Base-by-base conservation (phyloP, 495 filamentous ascomycete species). In the Niebla homalea region DNA sequence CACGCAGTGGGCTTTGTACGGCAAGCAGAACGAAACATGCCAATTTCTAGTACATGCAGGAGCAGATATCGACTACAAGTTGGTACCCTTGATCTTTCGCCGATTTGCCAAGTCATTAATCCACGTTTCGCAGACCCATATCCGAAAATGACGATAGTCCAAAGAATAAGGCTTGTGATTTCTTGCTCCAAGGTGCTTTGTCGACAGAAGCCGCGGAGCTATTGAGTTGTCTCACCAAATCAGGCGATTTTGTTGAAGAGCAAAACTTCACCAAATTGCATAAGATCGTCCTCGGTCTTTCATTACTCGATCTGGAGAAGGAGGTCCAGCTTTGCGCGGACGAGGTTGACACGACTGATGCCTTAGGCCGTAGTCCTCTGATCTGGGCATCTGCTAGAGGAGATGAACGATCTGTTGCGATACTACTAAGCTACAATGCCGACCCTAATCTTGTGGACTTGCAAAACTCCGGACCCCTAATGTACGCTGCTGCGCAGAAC, bases 351-450 rank as follows among this genome's bases (percentile, higher is more conserved):
- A 45, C 48, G 1, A 54, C 42, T 7, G 66, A 72, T 57, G 50
- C 56, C n/a, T 43, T 23, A 19, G 64, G 65, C 14, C 53, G 54
- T 23, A 66, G 67, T 14, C 63, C 70, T 32, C 46, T 71, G 14
- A 59, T 45, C 50, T 64, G 57, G 60, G 68, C 68, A 48, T 59
- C 64, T 15, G 25, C 36, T 21, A 25, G 57, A 35, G 61, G 61
- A 22, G 53, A 66, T 46, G 51, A 50, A 2, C 50, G 36, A 26
- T 35, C 56, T 18, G 49, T 63, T 0, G 50, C 40, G 1, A 52
- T 42, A 26, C 51, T 67, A 4, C 42, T 64, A 3, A 49, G 23
- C 39, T 42, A 60, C 19, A 57, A 57, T 8, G 62, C 64, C 2
- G 50, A 67, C 42, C 57, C 53, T 5, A 66, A 68, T 43, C 50